Evolutionary conservation across 1,284 basidiomycete genomes (phyloP).

Genomic region (Ustilago trichophora): DNA sequence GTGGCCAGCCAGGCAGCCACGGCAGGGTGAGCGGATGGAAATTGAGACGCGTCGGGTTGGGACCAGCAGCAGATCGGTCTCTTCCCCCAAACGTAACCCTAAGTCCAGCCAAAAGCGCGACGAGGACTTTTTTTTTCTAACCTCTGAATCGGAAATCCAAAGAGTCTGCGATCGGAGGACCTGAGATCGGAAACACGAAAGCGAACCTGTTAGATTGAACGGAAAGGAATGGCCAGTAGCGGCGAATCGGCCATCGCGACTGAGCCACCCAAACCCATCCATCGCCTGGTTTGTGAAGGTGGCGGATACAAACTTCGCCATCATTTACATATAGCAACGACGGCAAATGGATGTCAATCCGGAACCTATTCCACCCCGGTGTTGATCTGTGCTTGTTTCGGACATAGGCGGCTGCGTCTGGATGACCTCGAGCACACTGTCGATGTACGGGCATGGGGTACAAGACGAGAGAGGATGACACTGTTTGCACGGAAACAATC

Average conservation of each 20-base stretch:
- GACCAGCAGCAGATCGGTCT: constrained; percentile 1
- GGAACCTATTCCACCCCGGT: background rate
- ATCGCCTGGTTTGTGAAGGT: too few species aligned
- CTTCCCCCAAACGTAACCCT: background rate
- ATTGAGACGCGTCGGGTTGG: constrained; percentile 7
- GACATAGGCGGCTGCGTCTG: constrained; percentile 25
- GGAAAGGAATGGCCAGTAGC: too few species aligned
- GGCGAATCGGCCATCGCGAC: too few species aligned
- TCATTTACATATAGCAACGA: too few species aligned
- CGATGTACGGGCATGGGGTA: background rate
- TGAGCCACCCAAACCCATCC: constrained; percentile 23
- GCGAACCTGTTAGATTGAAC: too few species aligned
- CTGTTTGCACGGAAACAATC: constrained; percentile 15
- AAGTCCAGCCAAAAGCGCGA: constrained; percentile 2
- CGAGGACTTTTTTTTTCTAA: too few species aligned
- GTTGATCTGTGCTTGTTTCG: constrained; percentile 26
- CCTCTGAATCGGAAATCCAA: too few species aligned
- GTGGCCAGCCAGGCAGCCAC: too few species aligned
- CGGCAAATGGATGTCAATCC: constrained; percentile 11
- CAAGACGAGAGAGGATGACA: background rate
- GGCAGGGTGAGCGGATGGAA: background rate
- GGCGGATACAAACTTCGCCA: too few species aligned
- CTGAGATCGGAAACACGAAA: background rate
- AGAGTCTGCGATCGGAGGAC: too few species aligned
- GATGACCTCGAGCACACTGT: background rate